Conservation (phyloP, 768 basidiomycete genomes). For the Suillus sp. region DNA sequence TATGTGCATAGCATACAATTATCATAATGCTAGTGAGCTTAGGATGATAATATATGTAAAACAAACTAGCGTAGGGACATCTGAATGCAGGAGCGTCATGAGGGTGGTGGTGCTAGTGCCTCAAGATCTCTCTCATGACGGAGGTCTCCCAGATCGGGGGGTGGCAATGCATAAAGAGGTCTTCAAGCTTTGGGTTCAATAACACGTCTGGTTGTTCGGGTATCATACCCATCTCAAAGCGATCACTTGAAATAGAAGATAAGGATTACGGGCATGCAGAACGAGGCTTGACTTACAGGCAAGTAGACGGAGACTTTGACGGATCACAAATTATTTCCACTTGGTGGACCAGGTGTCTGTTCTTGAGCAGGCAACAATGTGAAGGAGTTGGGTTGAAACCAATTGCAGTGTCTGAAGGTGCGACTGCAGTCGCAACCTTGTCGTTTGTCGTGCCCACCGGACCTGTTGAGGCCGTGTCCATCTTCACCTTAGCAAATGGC, state of each 20-base stretch:
- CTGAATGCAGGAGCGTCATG: not conserved
- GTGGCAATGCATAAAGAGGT: constrained; percentile 54
- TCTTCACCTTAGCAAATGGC: constrained; percentile 6
- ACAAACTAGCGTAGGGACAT: constrained; percentile 3
- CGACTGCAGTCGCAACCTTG: not conserved
- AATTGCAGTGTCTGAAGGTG: not conserved
- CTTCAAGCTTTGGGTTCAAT: constrained; percentile 35
- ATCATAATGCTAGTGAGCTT: constrained; percentile 17
- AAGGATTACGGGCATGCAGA: not conserved
- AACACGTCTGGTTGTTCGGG: constrained; percentile 32
- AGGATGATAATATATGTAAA: constrained; percentile 18
- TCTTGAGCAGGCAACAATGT: constrained; percentile 1
- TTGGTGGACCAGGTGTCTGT: not conserved
- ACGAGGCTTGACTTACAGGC: constrained; percentile 45
- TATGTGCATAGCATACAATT: constrained; percentile 15
- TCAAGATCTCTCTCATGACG: constrained; percentile 24
- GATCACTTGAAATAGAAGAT: constrained; percentile 22
- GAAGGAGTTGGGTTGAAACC: constrained; percentile 2
- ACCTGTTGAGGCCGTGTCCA: not conserved
- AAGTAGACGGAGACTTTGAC: constrained; percentile 43
- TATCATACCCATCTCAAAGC: constrained; percentile 29
- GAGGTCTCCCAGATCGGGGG: constrained; percentile 48
- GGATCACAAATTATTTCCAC: constrained; percentile 36
- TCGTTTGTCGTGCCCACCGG: not conserved
- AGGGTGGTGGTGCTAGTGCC: not conserved